Evolutionary conservation across 805 yeast species (phyloP), one percentile per base, ranked within the genome.

Genomic region (Lipomyces chichibuensis): DNA sequence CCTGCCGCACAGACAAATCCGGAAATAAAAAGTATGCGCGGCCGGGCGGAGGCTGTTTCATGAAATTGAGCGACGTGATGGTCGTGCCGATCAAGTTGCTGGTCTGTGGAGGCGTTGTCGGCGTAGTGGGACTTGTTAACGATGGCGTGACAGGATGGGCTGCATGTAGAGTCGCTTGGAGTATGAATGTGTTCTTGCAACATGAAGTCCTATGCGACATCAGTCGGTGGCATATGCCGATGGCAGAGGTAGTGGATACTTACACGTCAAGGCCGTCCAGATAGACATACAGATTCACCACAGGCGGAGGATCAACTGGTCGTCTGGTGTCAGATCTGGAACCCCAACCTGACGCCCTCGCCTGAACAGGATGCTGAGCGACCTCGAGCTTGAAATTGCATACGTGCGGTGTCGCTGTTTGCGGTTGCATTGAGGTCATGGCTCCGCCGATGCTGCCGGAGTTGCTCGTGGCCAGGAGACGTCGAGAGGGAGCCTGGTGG

Each of bases 241-340:
- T 63, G 52, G 52, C 23, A 65, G 60, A 23, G 56, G 20, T 11
- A 5, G 13, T 13, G n/a, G 8, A 23, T 3, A 68, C 70, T 20
- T 43, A 68, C 71, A 68, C 69, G 37, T 68, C 69, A 20, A 25
- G 55, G 33, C 69, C 71, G 55, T 62, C 69, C 32, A 54, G 62
- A 39, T 14, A 53, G 37, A 69, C 65, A n/a, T 55, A 23, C 37
- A 76, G 64, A 62, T 71, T 59, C 53, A 76, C 72, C 14, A 76
- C 76, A 2, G 79, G 79, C 17, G 78, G 77, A 27, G 79, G 79
- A 64, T 76, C 79, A 20, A 76, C 77, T n/a, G 79, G 77, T 20
- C 79, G 72, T 13, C 79, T 56, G 3, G 78, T 75, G 57, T 76
- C 78, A 23, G 76, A 75, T 54, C 75, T 73, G 25, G 75, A 55